Base-by-base conservation (phyloP, 2,329 filamentous ascomycete genomes). In the Alternaria sp. region DNA sequence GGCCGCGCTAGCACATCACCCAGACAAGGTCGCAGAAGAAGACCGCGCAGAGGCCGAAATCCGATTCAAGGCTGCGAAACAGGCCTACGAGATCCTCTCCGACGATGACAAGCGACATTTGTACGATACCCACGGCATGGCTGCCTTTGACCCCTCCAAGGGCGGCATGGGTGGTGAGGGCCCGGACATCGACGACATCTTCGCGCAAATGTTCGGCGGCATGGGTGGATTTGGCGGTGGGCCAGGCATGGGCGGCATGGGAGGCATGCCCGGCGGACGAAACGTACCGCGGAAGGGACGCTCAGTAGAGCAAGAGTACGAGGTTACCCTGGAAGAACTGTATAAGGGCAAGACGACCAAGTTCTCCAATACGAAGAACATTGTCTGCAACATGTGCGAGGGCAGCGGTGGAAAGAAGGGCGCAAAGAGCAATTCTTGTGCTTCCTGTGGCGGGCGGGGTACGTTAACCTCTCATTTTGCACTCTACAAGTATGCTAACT, bases 341-440 rank as follows among this genome's bases (percentile, higher is more conserved):
- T 99, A 98, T 85, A 97, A 96, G 81, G 95, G 95, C 72, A 97
- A 98, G 84, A 97, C 95, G 0, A 95, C 96, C 74, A 95, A 96
- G 80, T 97, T 99, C 77, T 89, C 92, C 8, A 95, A 91, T 73
- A 96, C 93, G 72, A 98, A 98, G 83, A 94, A 97, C 74, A 86
- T 97, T 61, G 84, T 97, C 61, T 99, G 95, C 80, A 85, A 85
- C 58, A 85, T 88, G 70, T 99, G 95, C 83, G 94, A 93, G 76
- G 95, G 95, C 42, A 87, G 85, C 45, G 95, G 95, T 39, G 95
- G 91, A 64, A 97, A 96, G 80, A 91, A 96, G 61, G 96, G 93
- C 80, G 90, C 92, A 53, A 96, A 95, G 81, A 83, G 90, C 49
- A 87, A 91, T 68, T 84, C 88, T 58, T 99, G 95, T 79, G 88